Conservation (phyloP, 177 flowering plant species). For the Vitis hybrid region DNA sequence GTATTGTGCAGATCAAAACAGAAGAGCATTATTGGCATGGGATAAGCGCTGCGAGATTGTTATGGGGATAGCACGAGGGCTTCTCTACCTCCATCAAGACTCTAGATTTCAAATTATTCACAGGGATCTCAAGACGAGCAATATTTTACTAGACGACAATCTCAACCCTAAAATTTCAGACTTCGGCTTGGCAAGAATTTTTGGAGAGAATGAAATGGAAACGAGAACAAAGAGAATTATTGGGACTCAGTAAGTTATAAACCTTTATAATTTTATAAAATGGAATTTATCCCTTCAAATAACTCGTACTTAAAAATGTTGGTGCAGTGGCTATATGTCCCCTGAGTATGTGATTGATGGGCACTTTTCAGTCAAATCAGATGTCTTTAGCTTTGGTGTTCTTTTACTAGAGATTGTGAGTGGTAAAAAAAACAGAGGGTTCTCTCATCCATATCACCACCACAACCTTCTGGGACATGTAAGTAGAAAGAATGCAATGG, state of each 20-base stretch:
- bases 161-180: constrained; percentile 39
- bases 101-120: constrained; percentile 50
- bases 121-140: constrained; percentile 52
- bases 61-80: constrained; percentile 48
- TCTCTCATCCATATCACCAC: no score
- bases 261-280: no score
- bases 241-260: constrained; percentile 48
- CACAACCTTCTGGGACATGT: no score
- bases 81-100: constrained; percentile 55
- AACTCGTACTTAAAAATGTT: not conserved
- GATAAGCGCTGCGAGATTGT: constrained; percentile 29
- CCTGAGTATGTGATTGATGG: no score
- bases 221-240: constrained; percentile 39
- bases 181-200: constrained; percentile 11
- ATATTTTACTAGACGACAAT: constrained; percentile 43
- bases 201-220: constrained; percentile 22
- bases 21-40: constrained; percentile 33
- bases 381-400: no score
- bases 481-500: no score
- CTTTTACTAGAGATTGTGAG: no score
- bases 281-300: not conserved
- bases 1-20: constrained; percentile 6
- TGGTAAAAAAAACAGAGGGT: no score
- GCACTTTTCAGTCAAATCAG: no score
- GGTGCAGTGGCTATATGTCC: no score